Conservation (phyloP, 345 rosid species). For the Eucalyptus fibrosa region DNA sequence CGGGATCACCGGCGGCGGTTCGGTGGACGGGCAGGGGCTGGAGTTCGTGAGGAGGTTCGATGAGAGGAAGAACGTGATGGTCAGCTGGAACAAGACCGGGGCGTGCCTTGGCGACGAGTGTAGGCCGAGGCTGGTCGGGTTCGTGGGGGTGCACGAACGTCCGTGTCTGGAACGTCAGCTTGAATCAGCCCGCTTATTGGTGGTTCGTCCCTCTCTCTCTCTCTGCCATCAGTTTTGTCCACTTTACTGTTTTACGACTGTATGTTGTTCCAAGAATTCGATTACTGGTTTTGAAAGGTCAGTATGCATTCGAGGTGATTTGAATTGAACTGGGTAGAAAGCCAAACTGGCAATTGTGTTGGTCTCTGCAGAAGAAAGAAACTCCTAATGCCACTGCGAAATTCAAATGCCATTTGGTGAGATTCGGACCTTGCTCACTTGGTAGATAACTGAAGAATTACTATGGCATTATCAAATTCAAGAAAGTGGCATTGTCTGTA, state of each 20-base stretch:
- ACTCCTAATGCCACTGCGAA: not conserved
- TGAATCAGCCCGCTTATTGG: constrained; percentile 85
- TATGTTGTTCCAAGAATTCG: not conserved
- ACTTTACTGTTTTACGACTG: fast-evolving
- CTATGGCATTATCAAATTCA: not conserved
- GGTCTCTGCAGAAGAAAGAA: not conserved
- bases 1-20: constrained; percentile 91
- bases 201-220: constrained; percentile 32
- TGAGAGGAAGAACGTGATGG: constrained; percentile 81
- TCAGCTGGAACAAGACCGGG: constrained; percentile 83
- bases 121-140: constrained; percentile 73
- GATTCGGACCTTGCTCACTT: not conserved
- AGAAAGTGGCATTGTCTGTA: not conserved
- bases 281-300: not conserved
- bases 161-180: constrained; percentile 46
- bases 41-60: constrained; percentile 54
- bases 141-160: constrained; percentile 56
- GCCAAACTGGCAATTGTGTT: not conserved
- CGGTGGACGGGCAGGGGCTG: constrained; percentile 73
- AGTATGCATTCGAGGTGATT: not conserved
- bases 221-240: not conserved
- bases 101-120: constrained; percentile 89
- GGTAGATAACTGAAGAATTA: not conserved
- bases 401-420: not conserved
- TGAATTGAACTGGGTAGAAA: not conserved